Evolutionary conservation across 106 monocot species (phyloP).

Genomic region (Phalaenopsis equestris): DNA sequence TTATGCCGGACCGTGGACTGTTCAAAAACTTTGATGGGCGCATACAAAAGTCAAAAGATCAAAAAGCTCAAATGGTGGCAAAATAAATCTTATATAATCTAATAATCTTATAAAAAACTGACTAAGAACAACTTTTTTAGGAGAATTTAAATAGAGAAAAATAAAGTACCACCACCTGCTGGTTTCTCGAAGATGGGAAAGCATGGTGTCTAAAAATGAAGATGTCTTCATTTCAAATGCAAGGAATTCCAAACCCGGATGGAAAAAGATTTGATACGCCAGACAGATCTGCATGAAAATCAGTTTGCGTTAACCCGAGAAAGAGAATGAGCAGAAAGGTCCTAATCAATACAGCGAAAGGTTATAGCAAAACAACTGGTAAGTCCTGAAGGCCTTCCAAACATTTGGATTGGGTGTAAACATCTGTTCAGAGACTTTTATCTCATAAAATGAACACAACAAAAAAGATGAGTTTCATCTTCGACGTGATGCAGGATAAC

Average conservation of each 20-base stretch:
- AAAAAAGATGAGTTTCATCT: no score
- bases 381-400: background rate
- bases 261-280: background rate
- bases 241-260: background rate
- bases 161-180: background rate
- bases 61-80: no score
- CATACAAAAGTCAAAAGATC: background rate
- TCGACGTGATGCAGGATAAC: no score
- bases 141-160: background rate
- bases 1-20: background rate
- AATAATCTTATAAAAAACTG: background rate
- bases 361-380: background rate
- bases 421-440: background rate
- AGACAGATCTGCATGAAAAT: background rate
- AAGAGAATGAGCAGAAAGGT: background rate
- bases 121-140: background rate
- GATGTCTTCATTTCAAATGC: slow-evolving; percentile 1
- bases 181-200: slow-evolving; percentile 5
- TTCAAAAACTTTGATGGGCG: background rate
- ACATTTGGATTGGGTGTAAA: background rate
- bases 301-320: background rate
- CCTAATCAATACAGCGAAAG: background rate
- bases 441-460: no score
- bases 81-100: background rate
- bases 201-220: background rate